Evolutionary conservation across 129 eudicot species (phyloP), one percentile per base, ranked within the genome.

Genomic region (Saussurea involucrata): DNA sequence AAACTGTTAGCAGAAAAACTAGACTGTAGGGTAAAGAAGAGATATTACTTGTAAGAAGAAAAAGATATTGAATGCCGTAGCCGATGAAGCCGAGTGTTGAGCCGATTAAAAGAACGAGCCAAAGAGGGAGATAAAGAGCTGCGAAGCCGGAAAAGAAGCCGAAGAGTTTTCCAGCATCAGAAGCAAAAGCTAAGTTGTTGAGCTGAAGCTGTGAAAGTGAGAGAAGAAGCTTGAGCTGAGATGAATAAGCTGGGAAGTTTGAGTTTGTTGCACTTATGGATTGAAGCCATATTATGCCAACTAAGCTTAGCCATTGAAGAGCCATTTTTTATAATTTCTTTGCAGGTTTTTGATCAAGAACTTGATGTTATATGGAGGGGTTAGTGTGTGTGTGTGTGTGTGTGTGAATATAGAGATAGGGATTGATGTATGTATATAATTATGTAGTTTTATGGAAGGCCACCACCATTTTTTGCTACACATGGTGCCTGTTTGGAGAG

Each of bases 111-210:
- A 91, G 96, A 8, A 92, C 96, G 11, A 86, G 83, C 97, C 96
- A 90, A 8, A 91, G 87, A 5, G 98, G 98, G 17, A 95, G 82
- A 75, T 89, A 77, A 34, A 72, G 67, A 0, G 96, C 92, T 0
- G 97, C 96, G 4, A 91, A 55, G 63, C 97, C 98, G 4, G 97
- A 86, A 13, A 91, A 27, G 76, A 90, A 95, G 15, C 94, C 98
- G 10, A 95, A 73, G 42, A 95, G 81, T 53, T 91, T 95, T n/a
- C 96, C 97, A 0, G 97, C 96, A 46, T 95, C 98, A 11, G 97
- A 91, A 49, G 97, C 98, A 20, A 88, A 85, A 33, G 98, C 98
- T 17, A 95, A 85, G 82, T 95, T 89, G 85, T 95, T 95, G 83
- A 95, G 96, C 32, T 95, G 90, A 36, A 91, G 85, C 15, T 95